Evolutionary conservation across 768 basidiomycete genomes (phyloP).

Genomic region (Chalciporus sphaerocephalus): DNA sequence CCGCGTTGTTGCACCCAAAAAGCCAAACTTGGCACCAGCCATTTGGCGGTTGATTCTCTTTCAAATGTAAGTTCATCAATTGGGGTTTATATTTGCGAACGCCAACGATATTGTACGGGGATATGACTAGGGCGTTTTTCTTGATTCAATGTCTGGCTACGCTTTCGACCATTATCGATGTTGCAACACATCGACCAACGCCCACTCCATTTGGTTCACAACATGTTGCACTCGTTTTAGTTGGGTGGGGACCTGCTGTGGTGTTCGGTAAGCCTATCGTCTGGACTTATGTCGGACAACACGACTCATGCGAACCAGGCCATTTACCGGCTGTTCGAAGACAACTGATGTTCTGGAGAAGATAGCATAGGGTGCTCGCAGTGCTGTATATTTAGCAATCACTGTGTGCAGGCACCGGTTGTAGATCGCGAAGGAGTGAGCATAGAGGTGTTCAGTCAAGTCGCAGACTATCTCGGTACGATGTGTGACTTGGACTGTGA

Average conservation of each 20-base stretch:
- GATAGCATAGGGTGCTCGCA: neutral
- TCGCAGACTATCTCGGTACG: too few species aligned
- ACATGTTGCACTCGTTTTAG: conserved; percentile 55
- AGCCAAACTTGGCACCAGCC: conserved; percentile 33
- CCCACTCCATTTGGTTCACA: conserved; percentile 62
- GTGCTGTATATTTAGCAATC: neutral
- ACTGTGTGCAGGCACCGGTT: neutral
- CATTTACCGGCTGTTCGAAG: conserved; percentile 37
- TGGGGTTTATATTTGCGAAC: too few species aligned
- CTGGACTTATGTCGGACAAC: neutral
- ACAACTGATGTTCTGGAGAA: conserved; percentile 36
- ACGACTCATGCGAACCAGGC: conserved; percentile 23
- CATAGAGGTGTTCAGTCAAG: too few species aligned
- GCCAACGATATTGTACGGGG: neutral
- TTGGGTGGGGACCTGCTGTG: conserved; percentile 56
- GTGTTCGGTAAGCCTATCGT: conserved; percentile 43
- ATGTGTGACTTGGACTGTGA: neutral
- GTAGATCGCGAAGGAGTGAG: too few species aligned
- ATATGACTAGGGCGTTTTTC: conserved; percentile 43
- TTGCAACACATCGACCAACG: conserved; percentile 31
- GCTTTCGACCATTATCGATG: conserved; percentile 50
- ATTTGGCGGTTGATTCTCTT: conserved; percentile 54
- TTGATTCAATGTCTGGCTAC: conserved; percentile 45
- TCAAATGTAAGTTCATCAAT: conserved; percentile 41
- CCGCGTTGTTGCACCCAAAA: neutral